Percentiles rank a stretch among this genome's conserved stretches.
phyloP scores from a whole-genome alignment of 257 asterid genomes.

The Ocimum tenuiflorum region DNA sequence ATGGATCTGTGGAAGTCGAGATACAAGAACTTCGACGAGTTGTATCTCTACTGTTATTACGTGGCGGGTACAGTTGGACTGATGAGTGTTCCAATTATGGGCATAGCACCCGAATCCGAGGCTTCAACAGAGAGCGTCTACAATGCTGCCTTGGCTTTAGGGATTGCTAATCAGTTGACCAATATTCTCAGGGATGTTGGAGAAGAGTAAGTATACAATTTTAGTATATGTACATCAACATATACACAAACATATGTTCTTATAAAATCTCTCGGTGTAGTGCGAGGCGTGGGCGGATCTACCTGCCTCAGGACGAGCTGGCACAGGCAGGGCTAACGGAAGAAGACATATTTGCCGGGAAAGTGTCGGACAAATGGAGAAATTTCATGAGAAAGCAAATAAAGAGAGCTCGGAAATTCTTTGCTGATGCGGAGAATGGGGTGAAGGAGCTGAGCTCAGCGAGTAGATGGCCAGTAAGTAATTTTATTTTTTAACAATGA shows the following conservation, averaged over 20 bases:
- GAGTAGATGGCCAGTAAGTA: conserved; percentile 96
- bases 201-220: conserved; percentile 68
- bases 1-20: conserved; percentile 84
- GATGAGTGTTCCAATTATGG: conserved; percentile 99
- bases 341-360: conserved; percentile 77
- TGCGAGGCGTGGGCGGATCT: conserved; percentile 87
- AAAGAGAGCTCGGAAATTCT: conserved; percentile 78
- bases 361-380: conserved; percentile 93
- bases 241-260: background rate
- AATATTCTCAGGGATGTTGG: conserved; percentile 96
- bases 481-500: no score
- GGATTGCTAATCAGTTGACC: conserved; percentile 90
- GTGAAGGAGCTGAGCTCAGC: conserved; percentile 82
- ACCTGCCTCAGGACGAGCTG: conserved; percentile 91
- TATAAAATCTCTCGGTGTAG: conserved; percentile 28
- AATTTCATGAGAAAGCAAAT: conserved; percentile 88
- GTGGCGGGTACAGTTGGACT: conserved; percentile 98
- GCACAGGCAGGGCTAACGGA: conserved; percentile 86
- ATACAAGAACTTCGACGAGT: conserved; percentile 80
- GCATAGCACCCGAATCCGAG: conserved; percentile 81
- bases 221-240: background rate
- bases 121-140: conserved; percentile 86
- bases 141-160: conserved; percentile 73
- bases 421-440: conserved; percentile 77
- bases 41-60: conserved; percentile 83